Base-by-base conservation (phyloP, 306 rosid genomes). In the Trifolium subterraneum region DNA sequence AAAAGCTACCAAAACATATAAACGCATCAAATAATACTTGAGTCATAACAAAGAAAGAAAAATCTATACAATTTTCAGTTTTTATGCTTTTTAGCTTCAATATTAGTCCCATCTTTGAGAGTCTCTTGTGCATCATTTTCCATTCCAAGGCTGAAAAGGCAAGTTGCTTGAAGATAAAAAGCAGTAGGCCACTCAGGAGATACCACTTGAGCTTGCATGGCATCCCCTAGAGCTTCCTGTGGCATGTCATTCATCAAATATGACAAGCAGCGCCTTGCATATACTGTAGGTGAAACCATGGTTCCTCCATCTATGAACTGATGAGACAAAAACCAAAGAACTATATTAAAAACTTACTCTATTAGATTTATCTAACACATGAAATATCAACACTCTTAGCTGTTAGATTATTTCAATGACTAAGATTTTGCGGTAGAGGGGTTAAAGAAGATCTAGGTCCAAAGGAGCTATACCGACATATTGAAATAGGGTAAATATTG, bases 131-230 rank as follows among this genome's bases (percentile, higher is more conserved):
- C 99, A 81, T 94, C 99, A 78, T 84, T 86, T 67, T 94, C 96
- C 97, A 92, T 94, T 56, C 93, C 87, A 13, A 92, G 96, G 77
- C 82, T 83, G 83, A 90, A 88, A 72, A 94, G 92, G 64, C 93
- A 92, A 62, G 96, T 80, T 50, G 99, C 99, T 84, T 94, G 99
- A 67, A 94, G 99, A 71, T 91, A 92, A 59, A 90, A 72, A 78
- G 99, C 92, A 58, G 95, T 87, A 2, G 95, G 88, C 99, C 99
- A 94, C 62, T 88, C 97, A 0, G 99, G 99, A 69, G 93, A 91
- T 70, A 92, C 84, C 76, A 79, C 93, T 70, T 90, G 99, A 18
- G 99, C 97, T 73, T 94, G 99, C 97, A 94, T 91, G 0, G 99
- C 97, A 85, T 94, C 99, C 72, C 90, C 96, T 0, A 94, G 83